A percentile compares a stretch with the other conserved stretches of the same genome.
phyloP scores from a whole-genome alignment of 192 early-diverging fungal genomes.

The Umbelopsis isabellina region DNA sequence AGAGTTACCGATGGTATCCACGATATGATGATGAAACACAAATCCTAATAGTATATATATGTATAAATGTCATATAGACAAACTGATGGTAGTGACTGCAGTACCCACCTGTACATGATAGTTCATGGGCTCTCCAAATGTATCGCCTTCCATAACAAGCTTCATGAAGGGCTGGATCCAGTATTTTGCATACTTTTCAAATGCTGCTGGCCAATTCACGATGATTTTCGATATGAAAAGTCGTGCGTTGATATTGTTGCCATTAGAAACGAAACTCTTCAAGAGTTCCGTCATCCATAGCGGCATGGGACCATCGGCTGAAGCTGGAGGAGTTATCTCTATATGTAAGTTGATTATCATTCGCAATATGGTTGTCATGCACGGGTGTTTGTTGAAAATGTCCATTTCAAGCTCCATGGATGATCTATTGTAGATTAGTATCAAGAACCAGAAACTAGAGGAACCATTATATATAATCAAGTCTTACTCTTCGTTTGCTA shows the following conservation, averaged over 20 bases:
- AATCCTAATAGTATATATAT: conserved; percentile 47
- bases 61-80: neutral
- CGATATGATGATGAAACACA: conserved; percentile 64
- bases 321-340: conserved; percentile 39
- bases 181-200: conserved; percentile 55
- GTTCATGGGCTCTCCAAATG: conserved; percentile 64
- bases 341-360: conserved; percentile 58
- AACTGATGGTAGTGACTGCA: neutral
- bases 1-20: conserved; percentile 47
- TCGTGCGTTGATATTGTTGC: conserved; percentile 56
- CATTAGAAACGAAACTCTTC: conserved; percentile 46
- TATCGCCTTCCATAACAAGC: conserved; percentile 51
- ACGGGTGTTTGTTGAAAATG: conserved; percentile 60
- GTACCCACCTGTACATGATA: conserved; percentile 68
- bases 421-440: neutral
- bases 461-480: no score
- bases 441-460: no score
- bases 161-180: conserved; percentile 67
- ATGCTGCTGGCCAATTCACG: conserved; percentile 64
- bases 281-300: conserved; percentile 66
- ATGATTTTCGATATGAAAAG: conserved; percentile 70
- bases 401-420: conserved; percentile 51
- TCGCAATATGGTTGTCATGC: conserved; percentile 63
- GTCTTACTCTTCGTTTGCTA: no score
- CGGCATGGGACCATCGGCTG: conserved; percentile 48